Base-by-base conservation (phyloP, 495 filamentous ascomycete species). In the Hyaloscypha bicolor region DNA sequence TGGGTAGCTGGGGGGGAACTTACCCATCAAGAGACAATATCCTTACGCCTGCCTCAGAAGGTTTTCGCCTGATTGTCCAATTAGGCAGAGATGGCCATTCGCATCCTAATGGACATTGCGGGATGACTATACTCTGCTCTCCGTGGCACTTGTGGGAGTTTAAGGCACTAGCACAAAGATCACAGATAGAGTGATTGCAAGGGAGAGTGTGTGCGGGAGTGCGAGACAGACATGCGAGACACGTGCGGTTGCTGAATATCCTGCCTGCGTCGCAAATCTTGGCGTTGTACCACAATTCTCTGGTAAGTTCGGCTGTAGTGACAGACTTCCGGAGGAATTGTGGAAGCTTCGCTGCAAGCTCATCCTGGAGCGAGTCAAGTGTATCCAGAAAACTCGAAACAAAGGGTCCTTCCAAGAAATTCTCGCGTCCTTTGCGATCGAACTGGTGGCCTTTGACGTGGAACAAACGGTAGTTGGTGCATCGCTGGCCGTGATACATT, bases 11-110 rank as follows among this genome's bases (percentile, higher is more conserved):
- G 42, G 16, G 6, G 16, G 42, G 12, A 12, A 60, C 57, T 60
- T 60, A 60, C 57, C 45, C 61, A 37, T 63, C 61, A 6, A 63
- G 45, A 9, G 61, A 52, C 5, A 63, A 42, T 14, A 55, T 53
- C 33, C 61, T 19, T 14, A 53, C 61, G 0, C 61, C 61, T 22
- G 61, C 61, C 19, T 56, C 53, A 8, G 53, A 25, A 31, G 53
- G 6, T 56, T 56, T 56, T 56, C 53, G 21, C 21, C 53, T 56
- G 53, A 56, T 25, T 29, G 29, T 31, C 53, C 53, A 56, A 11
- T 14, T 56, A 29, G 53, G 30, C 21, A 29, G 25, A 25, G 25
- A 25, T 25, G 25, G 21, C 53, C 53, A 56, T 14, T 56, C 29
- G 29, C 53, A 56, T 31, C 53, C 53, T 56, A 56, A 8, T 6